Evolutionary conservation across 2,329 filamentous ascomycete species (phyloP), one percentile per base, ranked within the genome.

Genomic region (Cladorrhinum sp.): DNA sequence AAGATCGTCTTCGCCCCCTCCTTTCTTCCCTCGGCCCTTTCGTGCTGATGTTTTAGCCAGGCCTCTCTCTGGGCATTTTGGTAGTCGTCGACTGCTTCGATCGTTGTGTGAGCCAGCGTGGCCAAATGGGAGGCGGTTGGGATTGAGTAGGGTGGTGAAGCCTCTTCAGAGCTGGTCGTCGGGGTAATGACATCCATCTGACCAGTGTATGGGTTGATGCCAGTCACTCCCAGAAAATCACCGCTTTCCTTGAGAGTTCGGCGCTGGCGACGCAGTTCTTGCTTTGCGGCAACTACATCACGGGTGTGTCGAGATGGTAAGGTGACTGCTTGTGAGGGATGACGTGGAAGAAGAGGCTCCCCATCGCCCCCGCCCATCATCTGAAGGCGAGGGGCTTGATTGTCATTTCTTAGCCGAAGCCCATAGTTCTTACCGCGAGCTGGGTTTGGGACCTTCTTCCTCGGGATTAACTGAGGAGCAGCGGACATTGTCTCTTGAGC

Each of bases 201-300:
- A 4, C 84, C 82, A 0, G 84, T 86, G 48, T 77, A 73, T 0
- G 84, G 84, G 66, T 86, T 86, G 57, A 82, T 75, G 2, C 84
- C 84, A 61, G 84, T 82, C 1, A 86, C 80, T 1, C 83, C 83
- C 0, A 86, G 76, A 67, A 79, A 86, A 68, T 87, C 84, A 3
- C 82, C 82, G 58, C 80, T 84, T 58, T 80, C 77, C 62, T 80
- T 82, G 58, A 85, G 73, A 46, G 70, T 77, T 50, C 76, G 75
- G 5, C 82, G 77, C 36, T 76, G 72, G 16, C 69, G 73, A n/a
- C 75, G 75, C 8, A 66, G 65, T n/a, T 74, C 68, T 57, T 73
- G 68, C 57, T 73, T 77, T 1, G 69, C 69, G 12, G 73, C 69
- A 18, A 75, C 70, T 10, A 70, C 55, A 7, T 62, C 59, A 3